These are phyloP conservation scores for Venturia oleaginea DNA, from an alignment of 2,329 filamentous ascomycete species.

Conservation along the genomic window DNA sequence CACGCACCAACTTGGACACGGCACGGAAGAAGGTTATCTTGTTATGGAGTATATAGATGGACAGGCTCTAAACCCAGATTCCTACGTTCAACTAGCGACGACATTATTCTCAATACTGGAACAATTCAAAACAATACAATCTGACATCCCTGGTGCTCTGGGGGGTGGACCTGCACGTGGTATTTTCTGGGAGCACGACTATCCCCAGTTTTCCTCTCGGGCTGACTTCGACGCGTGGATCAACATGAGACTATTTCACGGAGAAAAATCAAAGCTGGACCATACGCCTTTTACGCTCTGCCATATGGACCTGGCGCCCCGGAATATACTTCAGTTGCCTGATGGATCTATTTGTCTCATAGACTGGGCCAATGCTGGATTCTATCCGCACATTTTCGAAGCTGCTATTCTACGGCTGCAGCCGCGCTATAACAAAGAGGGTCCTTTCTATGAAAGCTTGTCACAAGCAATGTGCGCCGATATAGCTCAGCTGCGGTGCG, in stretches of 20 bases:
- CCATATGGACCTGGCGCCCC: slow-evolving; percentile 15
- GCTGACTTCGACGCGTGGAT: background rate
- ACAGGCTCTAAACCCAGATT: background rate
- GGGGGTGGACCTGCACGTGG: background rate
- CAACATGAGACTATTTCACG: background rate
- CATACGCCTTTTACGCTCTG: slow-evolving; percentile 8
- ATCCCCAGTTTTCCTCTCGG: background rate
- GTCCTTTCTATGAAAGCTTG: background rate
- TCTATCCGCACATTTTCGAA: slow-evolving; percentile 15
- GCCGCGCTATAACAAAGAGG: background rate
- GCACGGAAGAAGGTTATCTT: slow-evolving; percentile 10
- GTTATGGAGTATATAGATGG: slow-evolving; percentile 15
- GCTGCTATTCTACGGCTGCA: background rate
- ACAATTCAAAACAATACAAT: background rate
- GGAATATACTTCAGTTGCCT: slow-evolving; percentile 14
- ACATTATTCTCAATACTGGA: background rate
- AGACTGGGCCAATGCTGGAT: slow-evolving; percentile 17
- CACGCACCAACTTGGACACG: background rate
- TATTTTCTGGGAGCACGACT: background rate
- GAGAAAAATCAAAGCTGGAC: background rate
- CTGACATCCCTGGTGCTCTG: background rate
- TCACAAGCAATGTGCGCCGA: background rate
- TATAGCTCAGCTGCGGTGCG: background rate
- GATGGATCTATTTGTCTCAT: slow-evolving; percentile 14
- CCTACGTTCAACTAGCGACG: background rate